These are phyloP conservation scores for Pleurotus salmoneostramineus DNA, from an alignment of 768 basidiomycete species.

Conservation along the genomic window DNA sequence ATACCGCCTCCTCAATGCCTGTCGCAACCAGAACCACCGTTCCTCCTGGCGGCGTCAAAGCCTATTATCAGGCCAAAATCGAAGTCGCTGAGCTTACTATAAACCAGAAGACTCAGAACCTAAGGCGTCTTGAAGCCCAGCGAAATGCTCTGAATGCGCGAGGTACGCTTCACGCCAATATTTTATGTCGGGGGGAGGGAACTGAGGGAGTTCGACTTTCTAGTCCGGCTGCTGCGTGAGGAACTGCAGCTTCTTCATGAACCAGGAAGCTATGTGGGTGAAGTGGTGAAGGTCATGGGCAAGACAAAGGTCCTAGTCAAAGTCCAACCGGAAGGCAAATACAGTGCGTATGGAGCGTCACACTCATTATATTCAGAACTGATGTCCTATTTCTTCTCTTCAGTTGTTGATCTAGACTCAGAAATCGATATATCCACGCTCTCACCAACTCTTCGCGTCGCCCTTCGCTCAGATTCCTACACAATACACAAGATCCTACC, in stretches of 20 bases:
- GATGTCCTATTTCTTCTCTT: background rate
- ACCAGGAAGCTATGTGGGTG: slow-evolving; percentile 96
- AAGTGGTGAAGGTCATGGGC: slow-evolving; percentile 98
- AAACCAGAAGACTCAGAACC: slow-evolving; percentile 94
- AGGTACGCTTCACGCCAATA: slow-evolving; percentile 45
- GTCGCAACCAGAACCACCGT: slow-evolving; percentile 31
- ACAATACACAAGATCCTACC: slow-evolving; percentile 95
- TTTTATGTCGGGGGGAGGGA: background rate
- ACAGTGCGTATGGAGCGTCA: slow-evolving; percentile 65
- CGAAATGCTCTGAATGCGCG: slow-evolving; percentile 95
- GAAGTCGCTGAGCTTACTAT: slow-evolving; percentile 90
- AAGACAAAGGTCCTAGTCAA: slow-evolving; percentile 99
- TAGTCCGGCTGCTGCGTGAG: slow-evolving; percentile 87
- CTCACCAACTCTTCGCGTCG: slow-evolving; percentile 86
- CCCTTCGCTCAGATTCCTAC: slow-evolving; percentile 94
- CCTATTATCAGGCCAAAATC: slow-evolving; percentile 96
- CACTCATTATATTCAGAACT: background rate
- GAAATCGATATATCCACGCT: slow-evolving; percentile 80
- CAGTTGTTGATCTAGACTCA: slow-evolving; percentile 91
- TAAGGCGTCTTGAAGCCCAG: slow-evolving; percentile 93
- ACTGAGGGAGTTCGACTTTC: background rate
- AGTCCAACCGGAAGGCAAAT: slow-evolving; percentile 98
- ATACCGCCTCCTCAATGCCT: slow-evolving; percentile 22
- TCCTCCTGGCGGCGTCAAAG: slow-evolving; percentile 68
- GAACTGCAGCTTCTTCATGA: slow-evolving; percentile 92